Conservation (phyloP, 257 asterid genomes). For the Solanum etuberosum region DNA sequence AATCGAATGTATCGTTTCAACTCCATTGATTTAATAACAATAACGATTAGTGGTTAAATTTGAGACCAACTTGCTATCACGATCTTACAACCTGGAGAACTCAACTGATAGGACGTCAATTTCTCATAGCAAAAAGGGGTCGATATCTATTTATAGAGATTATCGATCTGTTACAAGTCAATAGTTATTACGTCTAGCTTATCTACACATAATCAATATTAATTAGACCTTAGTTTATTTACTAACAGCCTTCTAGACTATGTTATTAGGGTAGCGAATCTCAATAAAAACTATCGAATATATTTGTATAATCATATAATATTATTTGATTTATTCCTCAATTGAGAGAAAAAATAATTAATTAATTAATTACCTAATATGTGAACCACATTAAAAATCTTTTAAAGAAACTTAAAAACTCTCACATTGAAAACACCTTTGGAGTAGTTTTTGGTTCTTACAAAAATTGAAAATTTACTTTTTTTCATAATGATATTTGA, state of each 20-base stretch:
- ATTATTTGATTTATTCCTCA: neutral
- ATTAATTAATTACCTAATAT: neutral
- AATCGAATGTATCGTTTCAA: neutral
- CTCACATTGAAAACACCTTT: neutral
- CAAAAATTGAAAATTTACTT: neutral
- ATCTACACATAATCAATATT: too few relatives aligned
- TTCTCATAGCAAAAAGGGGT: too few relatives aligned
- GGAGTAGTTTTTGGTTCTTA: neutral
- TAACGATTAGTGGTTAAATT: neutral
- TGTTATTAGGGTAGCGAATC: too few relatives aligned
- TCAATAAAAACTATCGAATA: neutral
- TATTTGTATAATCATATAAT: neutral
- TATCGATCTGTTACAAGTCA: too few relatives aligned
- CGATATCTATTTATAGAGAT: too few relatives aligned
- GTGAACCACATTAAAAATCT: neutral
- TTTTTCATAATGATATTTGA: neutral
- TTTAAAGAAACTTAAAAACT: neutral
- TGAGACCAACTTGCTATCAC: neutral
- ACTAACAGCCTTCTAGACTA: too few relatives aligned
- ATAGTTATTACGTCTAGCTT: too few relatives aligned
- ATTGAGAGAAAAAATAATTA: neutral
- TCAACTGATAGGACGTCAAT: neutral
- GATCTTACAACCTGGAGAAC: neutral
- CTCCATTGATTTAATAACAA: neutral
- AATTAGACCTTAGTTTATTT: too few relatives aligned